Conservation (phyloP, 495 filamentous ascomycete genomes). For the Astrocystis sublimbata region DNA sequence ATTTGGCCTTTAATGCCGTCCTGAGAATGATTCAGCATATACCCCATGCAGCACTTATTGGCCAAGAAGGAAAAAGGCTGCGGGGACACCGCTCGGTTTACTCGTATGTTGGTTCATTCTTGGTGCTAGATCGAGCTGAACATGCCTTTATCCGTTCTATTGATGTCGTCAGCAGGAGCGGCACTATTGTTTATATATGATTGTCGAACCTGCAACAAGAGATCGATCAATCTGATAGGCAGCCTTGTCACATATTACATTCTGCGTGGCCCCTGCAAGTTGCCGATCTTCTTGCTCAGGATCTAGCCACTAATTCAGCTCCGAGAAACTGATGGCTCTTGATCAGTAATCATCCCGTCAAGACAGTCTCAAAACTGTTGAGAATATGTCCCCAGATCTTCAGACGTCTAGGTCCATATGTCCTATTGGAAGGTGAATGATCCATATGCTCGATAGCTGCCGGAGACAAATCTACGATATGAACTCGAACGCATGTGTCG, state of each 20-base stretch:
- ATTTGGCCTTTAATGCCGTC: not conserved
- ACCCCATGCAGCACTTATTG: not conserved
- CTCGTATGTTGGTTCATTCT: not conserved
- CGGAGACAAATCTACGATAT: not conserved
- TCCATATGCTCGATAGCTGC: not conserved
- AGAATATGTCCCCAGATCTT: not conserved
- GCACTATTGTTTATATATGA: not conserved
- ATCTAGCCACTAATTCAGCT: not conserved
- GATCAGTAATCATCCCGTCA: not conserved
- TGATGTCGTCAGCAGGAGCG: not conserved
- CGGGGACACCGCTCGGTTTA: not conserved
- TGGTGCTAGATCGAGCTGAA: not conserved
- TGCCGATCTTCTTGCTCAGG: conserved; percentile 19
- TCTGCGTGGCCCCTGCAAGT: conserved; percentile 25
- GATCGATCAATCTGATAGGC: not conserved
- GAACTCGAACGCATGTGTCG: conserved; percentile 7
- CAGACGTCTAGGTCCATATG: not conserved
- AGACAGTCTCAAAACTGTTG: not conserved
- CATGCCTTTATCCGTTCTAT: not conserved
- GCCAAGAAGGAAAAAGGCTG: not conserved
- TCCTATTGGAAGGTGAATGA: not conserved
- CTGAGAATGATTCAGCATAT: not conserved
- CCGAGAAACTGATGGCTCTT: not conserved
- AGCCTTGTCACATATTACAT: conserved; percentile 32
- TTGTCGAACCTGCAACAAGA: not conserved